Percentiles rank a stretch among this genome's conserved stretches.
phyloP scores from a whole-genome alignment of 129 eudicot species.

The Artemisia annua region DNA sequence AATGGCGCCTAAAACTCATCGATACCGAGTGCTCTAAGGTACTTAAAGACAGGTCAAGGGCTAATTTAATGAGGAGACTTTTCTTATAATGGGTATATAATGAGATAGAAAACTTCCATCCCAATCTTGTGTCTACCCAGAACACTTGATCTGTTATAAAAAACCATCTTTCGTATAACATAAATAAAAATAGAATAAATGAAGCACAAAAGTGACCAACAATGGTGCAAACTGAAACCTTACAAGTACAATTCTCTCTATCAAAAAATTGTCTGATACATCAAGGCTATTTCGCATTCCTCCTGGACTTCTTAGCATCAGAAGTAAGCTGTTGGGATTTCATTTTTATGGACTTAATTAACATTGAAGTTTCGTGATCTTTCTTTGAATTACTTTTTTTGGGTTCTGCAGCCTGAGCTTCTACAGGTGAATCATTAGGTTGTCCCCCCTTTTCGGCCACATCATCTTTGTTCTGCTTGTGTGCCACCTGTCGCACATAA shows the following conservation, averaged over 20 bases:
- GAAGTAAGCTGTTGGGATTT: conserved; percentile 59
- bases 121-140: not conserved
- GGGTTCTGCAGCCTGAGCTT: conserved; percentile 10
- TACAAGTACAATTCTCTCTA: not conserved
- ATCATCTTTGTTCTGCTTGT: conserved; percentile 50
- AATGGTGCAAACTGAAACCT: not conserved
- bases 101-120: not conserved
- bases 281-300: conserved; percentile 28
- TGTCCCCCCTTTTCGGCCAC: conserved; percentile 16
- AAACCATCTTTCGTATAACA: not conserved
- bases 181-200: not conserved
- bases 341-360: conserved; percentile 78
- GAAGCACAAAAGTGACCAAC: conserved; percentile 17
- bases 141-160: not conserved
- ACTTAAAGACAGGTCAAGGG: too few species aligned
- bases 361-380: conserved; percentile 60
- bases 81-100: too few species aligned
- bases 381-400: conserved; percentile 35
- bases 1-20: too few species aligned
- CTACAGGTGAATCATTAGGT: not conserved
- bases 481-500: conserved; percentile 65
- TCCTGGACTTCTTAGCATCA: conserved; percentile 34
- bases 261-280: not conserved
- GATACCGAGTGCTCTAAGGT: too few species aligned
- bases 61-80: not conserved